Evolutionary conservation across 2,329 filamentous ascomycete genomes (phyloP), one percentile per base, ranked within the genome.

Genomic region (Sordariomycetes sp.): DNA sequence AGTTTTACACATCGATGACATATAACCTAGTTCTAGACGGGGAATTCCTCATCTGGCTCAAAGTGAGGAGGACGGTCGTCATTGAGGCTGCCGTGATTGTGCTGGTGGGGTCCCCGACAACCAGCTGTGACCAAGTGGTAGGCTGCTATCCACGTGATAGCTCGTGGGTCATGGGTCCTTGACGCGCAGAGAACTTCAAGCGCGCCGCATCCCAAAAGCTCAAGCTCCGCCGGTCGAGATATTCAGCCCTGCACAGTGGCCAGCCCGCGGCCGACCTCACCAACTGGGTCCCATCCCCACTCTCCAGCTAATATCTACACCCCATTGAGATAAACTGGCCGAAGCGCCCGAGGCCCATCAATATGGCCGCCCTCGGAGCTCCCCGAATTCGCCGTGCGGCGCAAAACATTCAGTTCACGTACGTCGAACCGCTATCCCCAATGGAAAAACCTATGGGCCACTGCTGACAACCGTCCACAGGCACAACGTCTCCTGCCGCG

Each of bases 401-500:
- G 58, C 73, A 77, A 65, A 77, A 76, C 57, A 75, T 70, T 51
- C 74, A 77, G 58, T 71, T 75, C 63, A 76, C 75, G 75, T 77
- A 67, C 61, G 73, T 60, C 45, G 28, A 50, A 22, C 10, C n/a
- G 20, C 22, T 20, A 7, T 32, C n/a, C 22, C 32, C 25, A 13
- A 15, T 10, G n/a, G 6, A 42, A 17, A 3, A 42, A 12, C 36
- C 36, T 48, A n/a, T n/a, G n/a, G 20, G 12, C 10, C 22, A 20
- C 20, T 50, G 20, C 45, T 50, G 45, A 50, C 22, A 10, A n/a
- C 34, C 28, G 12, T 7, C 28, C 32, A 22, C n/a, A 86, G 82
- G 59, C 85, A 85, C 62, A 78, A 82, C 58, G 69, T 85, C 35
- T 70, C 76, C 50, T 74, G 78, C 59, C 79, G 82, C 59, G 72